Conservation (phyloP, 495 filamentous ascomycete genomes). For the Pyrenula massariospora region DNA sequence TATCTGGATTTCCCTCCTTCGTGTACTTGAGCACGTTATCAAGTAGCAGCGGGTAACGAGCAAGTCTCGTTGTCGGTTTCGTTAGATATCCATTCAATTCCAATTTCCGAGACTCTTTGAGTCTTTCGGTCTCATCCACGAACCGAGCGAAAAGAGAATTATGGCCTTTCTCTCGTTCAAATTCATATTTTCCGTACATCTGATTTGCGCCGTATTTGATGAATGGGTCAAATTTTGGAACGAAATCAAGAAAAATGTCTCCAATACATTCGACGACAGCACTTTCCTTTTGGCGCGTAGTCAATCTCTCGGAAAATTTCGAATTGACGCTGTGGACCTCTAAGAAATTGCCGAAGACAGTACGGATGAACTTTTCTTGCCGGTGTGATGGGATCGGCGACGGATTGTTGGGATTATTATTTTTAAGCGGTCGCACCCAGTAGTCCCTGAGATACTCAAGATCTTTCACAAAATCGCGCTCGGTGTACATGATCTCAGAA, state of each 20-base stretch:
- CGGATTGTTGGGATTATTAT: slow-evolving; percentile 45
- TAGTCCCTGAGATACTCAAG: slow-evolving; percentile 96
- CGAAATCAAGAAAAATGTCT: slow-evolving; percentile 88
- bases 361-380: slow-evolving; percentile 81
- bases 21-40: slow-evolving; percentile 87
- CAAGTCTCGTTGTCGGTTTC: slow-evolving; percentile 92
- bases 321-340: slow-evolving; percentile 90
- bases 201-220: slow-evolving; percentile 96
- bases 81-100: slow-evolving; percentile 98
- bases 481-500: slow-evolving; percentile 97
- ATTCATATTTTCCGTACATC: slow-evolving; percentile 93
- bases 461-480: slow-evolving; percentile 98
- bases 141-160: slow-evolving; percentile 84
- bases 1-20: slow-evolving; percentile 75
- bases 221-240: slow-evolving; percentile 87
- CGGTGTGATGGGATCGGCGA: slow-evolving; percentile 85
- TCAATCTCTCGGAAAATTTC: slow-evolving; percentile 73
- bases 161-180: slow-evolving; percentile 84
- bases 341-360: slow-evolving; percentile 90
- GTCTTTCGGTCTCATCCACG: slow-evolving; percentile 90
- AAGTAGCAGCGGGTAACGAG: slow-evolving; percentile 88
- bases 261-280: slow-evolving; percentile 83
- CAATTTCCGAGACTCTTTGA: slow-evolving; percentile 92
- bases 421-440: slow-evolving; percentile 90
- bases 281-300: slow-evolving; percentile 76